Conservation (phyloP, 306 rosid genomes). For the Ammopiptanthus mongolicus region DNA sequence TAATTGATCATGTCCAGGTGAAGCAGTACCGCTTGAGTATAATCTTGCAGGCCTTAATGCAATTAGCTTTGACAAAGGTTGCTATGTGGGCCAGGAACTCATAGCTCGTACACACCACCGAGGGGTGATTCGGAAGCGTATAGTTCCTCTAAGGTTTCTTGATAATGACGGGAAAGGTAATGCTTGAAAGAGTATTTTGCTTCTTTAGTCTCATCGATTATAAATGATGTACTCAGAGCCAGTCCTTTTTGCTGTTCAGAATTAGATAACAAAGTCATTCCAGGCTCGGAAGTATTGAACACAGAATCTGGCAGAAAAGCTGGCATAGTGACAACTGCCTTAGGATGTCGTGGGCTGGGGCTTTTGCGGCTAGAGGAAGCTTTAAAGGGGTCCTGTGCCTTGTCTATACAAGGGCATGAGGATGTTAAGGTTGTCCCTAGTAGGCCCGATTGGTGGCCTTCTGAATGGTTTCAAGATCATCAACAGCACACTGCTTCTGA, state of each 20-base stretch:
- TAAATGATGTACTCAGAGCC: constrained; percentile 1
- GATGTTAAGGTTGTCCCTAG: constrained; percentile 53
- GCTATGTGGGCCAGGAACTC: constrained; percentile 91
- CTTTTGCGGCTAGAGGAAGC: constrained; percentile 68
- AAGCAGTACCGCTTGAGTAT: constrained; percentile 88
- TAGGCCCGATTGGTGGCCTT: constrained; percentile 61
- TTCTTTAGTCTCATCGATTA: background rate
- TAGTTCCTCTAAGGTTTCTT: constrained; percentile 63
- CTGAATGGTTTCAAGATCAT: constrained; percentile 43
- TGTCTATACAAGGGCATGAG: constrained; percentile 54
- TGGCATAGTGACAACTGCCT: constrained; percentile 58
- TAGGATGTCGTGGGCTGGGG: constrained; percentile 75
- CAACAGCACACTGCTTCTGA: constrained; percentile 33
- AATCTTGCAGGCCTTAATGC: constrained; percentile 86
- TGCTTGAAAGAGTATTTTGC: background rate
- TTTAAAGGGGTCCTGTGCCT: constrained; percentile 41
- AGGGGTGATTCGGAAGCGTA: constrained; percentile 81
- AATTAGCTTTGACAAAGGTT: constrained; percentile 93
- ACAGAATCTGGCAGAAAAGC: constrained; percentile 47
- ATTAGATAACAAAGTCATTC: constrained; percentile 40
- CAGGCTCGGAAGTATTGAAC: constrained; percentile 61
- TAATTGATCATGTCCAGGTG: constrained; percentile 45
- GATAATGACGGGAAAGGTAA: constrained; percentile 62
- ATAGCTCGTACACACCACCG: constrained; percentile 87
- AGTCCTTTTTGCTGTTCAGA: constrained; percentile 36